Evolutionary conservation across 2,329 filamentous ascomycete genomes (phyloP).

Genomic region (Aspergillus hiratsukae): DNA sequence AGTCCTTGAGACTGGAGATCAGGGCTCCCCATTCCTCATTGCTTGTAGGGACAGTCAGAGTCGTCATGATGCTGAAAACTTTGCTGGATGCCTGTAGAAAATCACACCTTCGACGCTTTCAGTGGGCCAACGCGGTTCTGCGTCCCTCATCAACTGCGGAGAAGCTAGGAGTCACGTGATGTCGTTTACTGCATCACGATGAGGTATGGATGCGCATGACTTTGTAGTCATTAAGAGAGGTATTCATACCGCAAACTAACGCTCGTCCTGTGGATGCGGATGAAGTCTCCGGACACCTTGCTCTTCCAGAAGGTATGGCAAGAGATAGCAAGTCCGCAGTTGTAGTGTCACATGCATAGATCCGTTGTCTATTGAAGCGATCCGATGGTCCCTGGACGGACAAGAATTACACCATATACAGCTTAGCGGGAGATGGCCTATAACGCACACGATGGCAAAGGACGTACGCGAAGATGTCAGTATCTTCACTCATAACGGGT

Average conservation of each 20-base stretch:
- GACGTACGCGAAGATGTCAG: background rate
- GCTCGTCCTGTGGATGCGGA: background rate
- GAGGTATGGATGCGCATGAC: background rate
- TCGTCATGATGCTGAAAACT: slow-evolving; percentile 11
- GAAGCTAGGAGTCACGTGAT: slow-evolving; percentile 6
- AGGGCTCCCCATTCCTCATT: slow-evolving; percentile 31
- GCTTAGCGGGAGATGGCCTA: background rate
- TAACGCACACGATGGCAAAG: background rate
- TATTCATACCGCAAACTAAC: background rate
- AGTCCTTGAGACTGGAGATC: slow-evolving; percentile 23
- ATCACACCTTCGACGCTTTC: background rate
- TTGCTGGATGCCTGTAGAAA: background rate
- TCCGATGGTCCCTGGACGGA: background rate
- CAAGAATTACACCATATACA: background rate
- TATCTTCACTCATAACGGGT: background rate
- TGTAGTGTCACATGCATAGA: background rate
- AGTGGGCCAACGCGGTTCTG: background rate
- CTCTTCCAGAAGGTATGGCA: background rate
- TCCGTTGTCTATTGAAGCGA: background rate
- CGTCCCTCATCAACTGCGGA: slow-evolving; percentile 1
- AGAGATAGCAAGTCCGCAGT: background rate
- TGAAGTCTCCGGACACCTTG: background rate
- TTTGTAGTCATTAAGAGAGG: background rate
- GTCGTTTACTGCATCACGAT: background rate
- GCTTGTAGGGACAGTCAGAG: slow-evolving; percentile 19